Evolutionary conservation across 805 yeast species (phyloP), one percentile per base, ranked within the genome.

Genomic region (Metschnikowia colocasiae): DNA sequence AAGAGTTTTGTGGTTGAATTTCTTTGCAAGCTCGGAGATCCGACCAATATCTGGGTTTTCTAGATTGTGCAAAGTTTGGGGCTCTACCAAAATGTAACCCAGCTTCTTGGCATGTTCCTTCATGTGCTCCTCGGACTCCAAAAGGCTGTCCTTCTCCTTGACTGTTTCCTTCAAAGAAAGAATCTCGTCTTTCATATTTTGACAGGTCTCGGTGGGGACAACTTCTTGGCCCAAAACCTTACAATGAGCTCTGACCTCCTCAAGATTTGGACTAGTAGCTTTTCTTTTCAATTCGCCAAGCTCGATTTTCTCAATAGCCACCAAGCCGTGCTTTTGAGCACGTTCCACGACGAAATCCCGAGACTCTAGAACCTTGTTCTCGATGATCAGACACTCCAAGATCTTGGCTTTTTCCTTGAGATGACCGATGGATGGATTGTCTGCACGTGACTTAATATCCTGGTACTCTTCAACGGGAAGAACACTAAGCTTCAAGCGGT

Each of bases 61-160:
- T 29, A 45, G 31, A 31, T 46, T 9, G 4, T 67, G 67, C 20
- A 62, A 27, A 5, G 35, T 32, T 13, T 37, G 27, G 2, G n/a
- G 4, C 19, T 20, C 33, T 20, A 49, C 23, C 29, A 50, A 27
- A 3, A 18, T 19, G 15, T 31, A 36, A 6, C 39, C 49, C 16
- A 32, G 4, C n/a, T 23, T 26, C 13, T 32, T 40, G 18, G 49
- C 48, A 12, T 40, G 44, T 3, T 13, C 13, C 22, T 40, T 31
- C 8, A 52, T 20, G 13, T 43, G 47, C 1, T 31, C 44, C 7
- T 46, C 10, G 16, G 52, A 43, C 27, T 48, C 40, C 36, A 63
- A 54, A 7, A 54, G 45, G 6, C 52, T 22, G 2, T 46, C 18
- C 20, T 41, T 40, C 3, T 53, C 36, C 27, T 45, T 16, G 4